Percentiles rank a stretch among this genome's conserved stretches.
These are phyloP conservation scores for Trametes hirsuta DNA, from an alignment of 1,284 basidiomycete species.

Conservation along the genomic window DNA sequence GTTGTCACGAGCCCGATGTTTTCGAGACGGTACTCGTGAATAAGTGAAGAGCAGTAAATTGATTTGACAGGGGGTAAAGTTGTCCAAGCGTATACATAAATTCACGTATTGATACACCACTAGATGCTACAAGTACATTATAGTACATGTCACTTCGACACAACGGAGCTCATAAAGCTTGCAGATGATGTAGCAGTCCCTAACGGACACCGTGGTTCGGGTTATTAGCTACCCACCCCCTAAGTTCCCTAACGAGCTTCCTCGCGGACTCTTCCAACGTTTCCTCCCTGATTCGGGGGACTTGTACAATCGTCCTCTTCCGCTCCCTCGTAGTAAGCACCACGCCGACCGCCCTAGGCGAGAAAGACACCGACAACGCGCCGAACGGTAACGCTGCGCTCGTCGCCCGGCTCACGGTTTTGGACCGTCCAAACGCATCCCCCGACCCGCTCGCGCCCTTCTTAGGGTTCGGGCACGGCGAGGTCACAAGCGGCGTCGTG, in stretches of 20 bases:
- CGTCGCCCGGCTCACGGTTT: constrained; percentile 5
- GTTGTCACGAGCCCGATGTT: background rate
- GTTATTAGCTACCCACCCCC: constrained; percentile 26
- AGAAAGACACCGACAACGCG: constrained; percentile 58
- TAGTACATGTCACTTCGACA: background rate
- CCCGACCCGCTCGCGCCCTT: constrained; percentile 2
- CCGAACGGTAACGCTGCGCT: constrained; percentile 52
- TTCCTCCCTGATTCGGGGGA: constrained; percentile 55
- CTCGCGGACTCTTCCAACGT: constrained; percentile 61
- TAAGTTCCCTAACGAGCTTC: constrained; percentile 47
- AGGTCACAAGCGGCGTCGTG: constrained; percentile 20
- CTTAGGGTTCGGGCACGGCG: constrained; percentile 6
- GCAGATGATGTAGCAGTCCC: too few relatives aligned
- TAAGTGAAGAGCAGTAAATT: too few relatives aligned
- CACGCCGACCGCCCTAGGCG: constrained; percentile 59
- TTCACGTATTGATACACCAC: too few relatives aligned
- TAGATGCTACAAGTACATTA: too few relatives aligned
- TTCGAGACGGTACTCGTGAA: too few relatives aligned
- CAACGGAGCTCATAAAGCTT: too few relatives aligned
- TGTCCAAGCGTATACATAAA: too few relatives aligned
- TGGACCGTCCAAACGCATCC: background rate
- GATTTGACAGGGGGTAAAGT: too few relatives aligned
- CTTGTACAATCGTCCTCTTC: constrained; percentile 62
- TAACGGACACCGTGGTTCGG: constrained; percentile 5
- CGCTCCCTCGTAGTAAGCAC: constrained; percentile 44